Percentiles rank a stretch among this genome's conserved stretches.
phyloP scores from a whole-genome alignment of 352 stramenopile genomes.

The Phytophthora brassicae region DNA sequence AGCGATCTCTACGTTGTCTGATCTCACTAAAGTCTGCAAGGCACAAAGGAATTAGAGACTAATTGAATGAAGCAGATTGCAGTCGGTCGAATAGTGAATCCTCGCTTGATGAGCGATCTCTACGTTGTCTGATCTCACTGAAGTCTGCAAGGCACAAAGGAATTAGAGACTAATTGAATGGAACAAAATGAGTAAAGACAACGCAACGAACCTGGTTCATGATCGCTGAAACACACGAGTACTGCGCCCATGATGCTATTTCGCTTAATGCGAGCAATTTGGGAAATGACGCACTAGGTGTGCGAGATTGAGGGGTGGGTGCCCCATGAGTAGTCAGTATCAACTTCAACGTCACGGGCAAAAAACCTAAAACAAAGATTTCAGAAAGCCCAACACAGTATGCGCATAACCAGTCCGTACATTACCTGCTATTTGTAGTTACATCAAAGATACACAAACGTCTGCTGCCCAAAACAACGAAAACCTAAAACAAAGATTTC shows the following conservation, averaged over 20 bases:
- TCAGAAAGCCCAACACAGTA: neutral
- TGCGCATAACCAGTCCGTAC: neutral
- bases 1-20: slow-evolving; percentile 3
- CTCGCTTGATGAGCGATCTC: slow-evolving; percentile 16
- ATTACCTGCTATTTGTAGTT: neutral
- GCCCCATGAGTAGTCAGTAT: slow-evolving; percentile 19
- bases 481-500: slow-evolving; percentile 17
- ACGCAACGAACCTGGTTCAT: slow-evolving; percentile 22
- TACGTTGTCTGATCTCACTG: slow-evolving; percentile 11
- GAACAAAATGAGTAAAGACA: too few species aligned
- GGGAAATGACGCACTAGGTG: slow-evolving; percentile 6
- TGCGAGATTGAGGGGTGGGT: slow-evolving; percentile 27
- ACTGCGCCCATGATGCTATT: slow-evolving; percentile 52
- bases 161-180: too few species aligned
- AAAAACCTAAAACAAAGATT: slow-evolving; percentile 19
- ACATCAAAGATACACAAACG: neutral
- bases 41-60: neutral
- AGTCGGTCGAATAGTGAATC: slow-evolving; percentile 54
- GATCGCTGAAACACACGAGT: slow-evolving; percentile 52
- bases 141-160: slow-evolving; percentile 6
- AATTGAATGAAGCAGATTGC: too few species aligned
- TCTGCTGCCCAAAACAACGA: slow-evolving; percentile 1
- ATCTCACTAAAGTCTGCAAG: slow-evolving; percentile 18
- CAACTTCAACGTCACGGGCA: slow-evolving; percentile 32
- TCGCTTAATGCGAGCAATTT: slow-evolving; percentile 19